A percentile compares a stretch with the other conserved stretches of the same genome.
Evolutionary conservation across 208 protist species (phyloP).

Genomic region (Herpetomonas muscarum): DNA sequence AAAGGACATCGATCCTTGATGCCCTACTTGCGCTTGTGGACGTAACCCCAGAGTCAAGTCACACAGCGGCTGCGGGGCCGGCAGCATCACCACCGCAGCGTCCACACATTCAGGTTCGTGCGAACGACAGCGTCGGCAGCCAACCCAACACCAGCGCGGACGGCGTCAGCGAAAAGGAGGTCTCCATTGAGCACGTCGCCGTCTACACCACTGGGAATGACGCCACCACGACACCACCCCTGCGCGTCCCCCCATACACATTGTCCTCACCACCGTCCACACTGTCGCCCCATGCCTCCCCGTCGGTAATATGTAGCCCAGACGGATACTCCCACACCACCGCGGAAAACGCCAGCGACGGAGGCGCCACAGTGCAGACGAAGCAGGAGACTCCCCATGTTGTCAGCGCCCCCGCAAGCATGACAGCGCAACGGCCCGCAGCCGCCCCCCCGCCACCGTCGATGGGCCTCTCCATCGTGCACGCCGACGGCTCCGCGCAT

Average conservation of each 20-base stretch:
- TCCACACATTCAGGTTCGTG: background rate
- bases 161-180: background rate
- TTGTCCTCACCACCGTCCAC: background rate
- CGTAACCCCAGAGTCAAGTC: background rate
- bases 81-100: background rate
- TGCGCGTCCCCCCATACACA: background rate
- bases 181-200: background rate
- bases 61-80: background rate
- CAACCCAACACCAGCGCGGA: background rate
- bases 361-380: too few species aligned
- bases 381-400: too few species aligned
- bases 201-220: background rate
- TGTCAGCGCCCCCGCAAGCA: background rate
- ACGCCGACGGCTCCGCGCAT: background rate
- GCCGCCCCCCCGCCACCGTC: background rate
- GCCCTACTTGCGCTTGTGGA: conserved; percentile 3
- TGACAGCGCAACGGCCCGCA: background rate
- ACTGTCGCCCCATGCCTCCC: background rate
- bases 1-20: conserved; percentile 2
- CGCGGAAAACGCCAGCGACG: too few species aligned
- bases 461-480: background rate
- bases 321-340: too few species aligned
- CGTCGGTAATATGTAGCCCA: too few species aligned
- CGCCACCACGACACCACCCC: too few species aligned
- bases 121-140: background rate